Evolutionary conservation across 345 rosid species (phyloP).

Genomic region (Turritis glabra): DNA sequence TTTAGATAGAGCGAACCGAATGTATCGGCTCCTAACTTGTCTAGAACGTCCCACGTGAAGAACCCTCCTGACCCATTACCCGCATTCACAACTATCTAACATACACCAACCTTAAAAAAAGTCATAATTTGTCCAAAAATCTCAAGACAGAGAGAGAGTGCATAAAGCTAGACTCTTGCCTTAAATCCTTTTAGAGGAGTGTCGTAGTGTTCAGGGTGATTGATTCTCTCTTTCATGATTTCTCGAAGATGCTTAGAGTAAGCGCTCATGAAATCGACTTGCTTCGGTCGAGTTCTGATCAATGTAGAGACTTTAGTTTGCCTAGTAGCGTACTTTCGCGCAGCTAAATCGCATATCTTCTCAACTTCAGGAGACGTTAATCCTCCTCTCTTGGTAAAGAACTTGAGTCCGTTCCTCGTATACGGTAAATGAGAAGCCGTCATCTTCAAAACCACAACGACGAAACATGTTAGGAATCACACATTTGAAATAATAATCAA

Average conservation of each 20-base stretch:
- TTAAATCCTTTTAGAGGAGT: conserved; percentile 81
- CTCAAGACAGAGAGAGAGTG: neutral
- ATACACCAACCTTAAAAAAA: conserved; percentile 12
- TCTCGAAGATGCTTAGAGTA: conserved; percentile 68
- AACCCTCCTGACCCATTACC: conserved; percentile 97
- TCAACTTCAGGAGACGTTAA: conserved; percentile 80
- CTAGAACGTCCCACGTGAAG: conserved; percentile 84
- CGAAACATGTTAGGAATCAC: neutral
- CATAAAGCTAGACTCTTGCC: conserved; percentile 44
- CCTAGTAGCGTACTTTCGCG: conserved; percentile 69
- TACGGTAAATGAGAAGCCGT: conserved; percentile 96
- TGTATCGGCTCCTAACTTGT: conserved; percentile 90
- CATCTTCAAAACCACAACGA: conserved; percentile 50
- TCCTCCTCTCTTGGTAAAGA: conserved; percentile 90
- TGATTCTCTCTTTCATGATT: conserved; percentile 71
- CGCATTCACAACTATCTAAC: conserved; percentile 82
- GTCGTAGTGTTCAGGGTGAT: conserved; percentile 78
- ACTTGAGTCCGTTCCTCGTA: conserved; percentile 86
- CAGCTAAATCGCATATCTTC: conserved; percentile 77
- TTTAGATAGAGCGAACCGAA: conserved; percentile 80
- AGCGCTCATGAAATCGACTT: conserved; percentile 78
- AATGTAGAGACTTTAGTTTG: conserved; percentile 61
- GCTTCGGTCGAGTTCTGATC: conserved; percentile 44
- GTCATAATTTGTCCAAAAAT: neutral
- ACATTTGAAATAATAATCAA: neutral